Base-by-base conservation (phyloP, 768 basidiomycete species). In the Naganishia randhawae region DNA sequence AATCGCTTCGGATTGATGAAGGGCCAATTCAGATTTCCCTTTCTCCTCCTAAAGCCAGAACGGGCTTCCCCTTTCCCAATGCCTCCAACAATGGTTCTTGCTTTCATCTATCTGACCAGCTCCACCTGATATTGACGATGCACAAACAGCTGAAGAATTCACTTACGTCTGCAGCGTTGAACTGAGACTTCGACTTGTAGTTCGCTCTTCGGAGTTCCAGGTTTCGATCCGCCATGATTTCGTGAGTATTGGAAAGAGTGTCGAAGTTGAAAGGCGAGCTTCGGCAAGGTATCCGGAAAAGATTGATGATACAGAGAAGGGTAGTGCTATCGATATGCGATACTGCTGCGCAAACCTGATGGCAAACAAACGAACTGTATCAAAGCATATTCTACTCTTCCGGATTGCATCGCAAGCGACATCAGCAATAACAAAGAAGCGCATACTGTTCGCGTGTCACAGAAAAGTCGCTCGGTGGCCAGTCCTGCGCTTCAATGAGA, bases 181-280 rank as follows among this genome's bases (percentile, higher is more conserved):
- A 81, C 66, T 79, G 74, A 32, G 77, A 74, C 71, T 81, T 81
- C 41, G 76, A 75, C 72, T 81, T 81, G 76, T 80, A 81, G 71
- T 80, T 80, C 33, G 74, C 75, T 31, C 74, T 54, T 70, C 78
- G 66, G 63, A 78, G 73, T 35, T 80, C 78, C 54, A 78, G 71
- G 66, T 74, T 79, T 52, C 78, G 71, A 32, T 74, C 68, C 37
- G 76, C 72, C 78, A 79, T 79, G n/a, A 50, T 78, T 72, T 55
- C 32, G 45, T 10, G 11, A 45, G 71, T 71, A 74, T 72, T 25
- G 73, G 51, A 61, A 61, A 41, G 57, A 61, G 57, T 61, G 57
- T 61, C 33, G 2, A 13, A 22, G n/a, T 35, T 54, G 32, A 4
- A 22, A 2, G 29, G 27, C 31, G 13, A 35, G 33, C 19, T 8